phyloP scores from a whole-genome alignment of 176 grass and related monocot species.

The Oropetium thomaeum region DNA sequence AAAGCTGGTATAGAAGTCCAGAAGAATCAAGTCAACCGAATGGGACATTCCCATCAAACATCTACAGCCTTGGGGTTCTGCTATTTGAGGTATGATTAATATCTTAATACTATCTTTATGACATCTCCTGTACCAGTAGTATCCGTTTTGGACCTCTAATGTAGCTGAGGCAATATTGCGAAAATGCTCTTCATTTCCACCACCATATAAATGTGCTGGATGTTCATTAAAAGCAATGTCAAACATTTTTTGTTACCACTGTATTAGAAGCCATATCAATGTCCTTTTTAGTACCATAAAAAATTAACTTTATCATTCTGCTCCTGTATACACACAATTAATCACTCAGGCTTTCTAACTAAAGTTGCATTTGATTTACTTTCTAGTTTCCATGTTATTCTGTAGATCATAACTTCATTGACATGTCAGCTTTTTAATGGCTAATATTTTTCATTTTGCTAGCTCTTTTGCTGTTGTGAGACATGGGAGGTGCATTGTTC shows the following conservation, averaged over 20 bases:
- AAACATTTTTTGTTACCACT: background rate
- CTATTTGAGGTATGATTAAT: conserved; percentile 83
- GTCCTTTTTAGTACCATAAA: conserved; percentile 8
- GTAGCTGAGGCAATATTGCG: conserved; percentile 1
- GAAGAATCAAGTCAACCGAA: conserved; percentile 54
- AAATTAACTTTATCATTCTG: background rate
- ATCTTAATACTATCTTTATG: conserved; percentile 15
- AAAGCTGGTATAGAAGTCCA: conserved; percentile 85
- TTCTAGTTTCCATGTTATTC: conserved; percentile 28
- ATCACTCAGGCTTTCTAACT: background rate
- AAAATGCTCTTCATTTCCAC: conserved; percentile 8
- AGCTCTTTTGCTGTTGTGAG: conserved; percentile 86
- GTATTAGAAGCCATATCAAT: background rate
- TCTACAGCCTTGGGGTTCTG: conserved; percentile 95
- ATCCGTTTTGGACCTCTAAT: conserved; percentile 16
- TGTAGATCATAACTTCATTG: conserved; percentile 21
- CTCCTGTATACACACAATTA: background rate
- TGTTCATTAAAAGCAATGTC: background rate
- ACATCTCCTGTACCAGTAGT: conserved; percentile 5
- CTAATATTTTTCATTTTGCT: conserved; percentile 16
- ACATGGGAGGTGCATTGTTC: conserved; percentile 77
- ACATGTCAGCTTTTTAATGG: conserved; percentile 5
- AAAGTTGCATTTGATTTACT: conserved; percentile 18
- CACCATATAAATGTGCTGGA: background rate
- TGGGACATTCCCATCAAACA: conserved; percentile 56